Base-by-base conservation (phyloP, 768 basidiomycete species). In the Dentipellis sp. region DNA sequence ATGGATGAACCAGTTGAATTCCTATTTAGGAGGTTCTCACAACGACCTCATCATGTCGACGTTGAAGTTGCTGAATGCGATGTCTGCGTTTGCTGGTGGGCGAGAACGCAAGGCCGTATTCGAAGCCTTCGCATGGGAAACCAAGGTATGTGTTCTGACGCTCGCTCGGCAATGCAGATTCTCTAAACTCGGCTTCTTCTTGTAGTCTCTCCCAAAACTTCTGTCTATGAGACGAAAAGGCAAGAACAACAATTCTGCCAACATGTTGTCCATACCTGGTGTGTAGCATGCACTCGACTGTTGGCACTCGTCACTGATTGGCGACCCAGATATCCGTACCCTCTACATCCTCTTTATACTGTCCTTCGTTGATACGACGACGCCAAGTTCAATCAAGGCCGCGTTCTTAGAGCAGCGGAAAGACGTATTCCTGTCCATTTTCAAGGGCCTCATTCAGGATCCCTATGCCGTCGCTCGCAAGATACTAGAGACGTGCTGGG, bases 81-180 rank as follows among this genome's bases (percentile, higher is more conserved):
- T 91, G 62, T 82, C 85, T 2, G 65, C 67, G 0, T 91, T 86
- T 64, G 83, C 77, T 1, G 78, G 85, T 21, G 86, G 88, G 16
- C 69, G 76, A 21, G 87, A 91, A 59, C 75, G 79, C 52, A 84
- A 79, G 59, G 63, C 72, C 0, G 73, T 88, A 1, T 67, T 84
- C 23, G 89, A 91, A 54, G 74, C 74, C 0, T 89, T 92, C 68
- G 78, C 81, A 6, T 92, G 90, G 90, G 88, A 88, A 56, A 74
- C 77, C 34, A 91, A 90, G 75, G 90, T 84, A 53, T 1, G 69
- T 14, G 21, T 64, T 1, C 14, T 42, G 2, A 29, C 17, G 16
- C 0, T 50, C 46, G 40, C 23, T 29, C 29, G 29, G 19, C 47
- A 22, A 17, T 10, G 51, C 22, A 35, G 56, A 37, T 49, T 12